Evolutionary conservation across 257 asterid genomes (phyloP), one percentile per base, ranked within the genome.

Genomic region (Penstemon eatonii): DNA sequence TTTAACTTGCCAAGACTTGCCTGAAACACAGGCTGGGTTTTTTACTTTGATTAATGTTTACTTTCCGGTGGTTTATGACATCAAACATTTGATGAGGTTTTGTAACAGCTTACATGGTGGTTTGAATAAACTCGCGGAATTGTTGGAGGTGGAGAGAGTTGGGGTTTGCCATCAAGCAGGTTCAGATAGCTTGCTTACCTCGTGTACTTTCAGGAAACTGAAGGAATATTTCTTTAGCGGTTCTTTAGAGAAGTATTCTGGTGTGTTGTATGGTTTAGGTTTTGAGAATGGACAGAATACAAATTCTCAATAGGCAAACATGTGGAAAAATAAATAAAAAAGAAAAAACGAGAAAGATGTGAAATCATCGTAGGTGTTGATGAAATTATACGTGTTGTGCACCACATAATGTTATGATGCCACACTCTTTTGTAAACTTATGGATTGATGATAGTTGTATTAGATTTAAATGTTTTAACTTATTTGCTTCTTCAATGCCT

Each of bases 101-200:
- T 89, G 91, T 36, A 84, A 84, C 66, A 86, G 87, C 58, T 79
- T 86, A 43, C 94, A 89, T 25, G 96, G 96, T 8, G 96, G 96
- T 47, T 62, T 89, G 79, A 89, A 89, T 70, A 84, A 89, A 86
- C 75, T 89, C 13, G 93, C 96, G 0, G 91, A 86, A 84, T 37
- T 84, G 65, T 75, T 89, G 87, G 89, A 81, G 12, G 91, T 89
- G 43, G 91, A 89, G 83, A 78, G 96, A 52, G 88, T 89, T 4
- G 96, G 96, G 57, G 72, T 89, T 49, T 84, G 96, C 62, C 96
- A 89, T 80, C 96, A 89, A 66, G 96, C 93, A 0, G 96, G 96
- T 38, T 89, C 96, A 6, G 96, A 89, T 72, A 89, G 96, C 70
- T 77, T 86, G 84, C 85, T 89, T 61, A 89, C 94, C 0, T 73